phyloP scores from a whole-genome alignment of 2,329 filamentous ascomycete species.

The Boeremia exigua region DNA sequence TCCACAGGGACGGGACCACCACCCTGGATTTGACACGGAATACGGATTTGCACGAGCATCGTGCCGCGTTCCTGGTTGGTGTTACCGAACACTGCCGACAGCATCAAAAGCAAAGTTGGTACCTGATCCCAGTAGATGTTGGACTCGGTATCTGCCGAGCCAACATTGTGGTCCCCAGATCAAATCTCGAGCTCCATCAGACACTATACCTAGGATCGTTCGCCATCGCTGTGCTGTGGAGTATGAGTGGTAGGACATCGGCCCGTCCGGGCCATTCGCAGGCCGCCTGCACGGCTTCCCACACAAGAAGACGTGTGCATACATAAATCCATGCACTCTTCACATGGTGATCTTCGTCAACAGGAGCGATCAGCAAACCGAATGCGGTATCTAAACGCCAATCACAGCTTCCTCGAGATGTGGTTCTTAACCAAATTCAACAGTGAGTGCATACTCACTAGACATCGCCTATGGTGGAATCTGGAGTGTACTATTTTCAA shows the following conservation, averaged over 20 bases:
- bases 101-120: neutral
- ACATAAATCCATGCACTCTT: neutral
- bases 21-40: neutral
- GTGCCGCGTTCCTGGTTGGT: neutral
- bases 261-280: neutral
- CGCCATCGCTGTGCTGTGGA: neutral
- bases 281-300: neutral
- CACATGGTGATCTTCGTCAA: neutral
- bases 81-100: neutral
- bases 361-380: neutral
- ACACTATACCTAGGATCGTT: too few relatives aligned
- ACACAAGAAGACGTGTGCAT: neutral
- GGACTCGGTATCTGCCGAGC: conserved; percentile 2
- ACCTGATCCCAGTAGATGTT: neutral
- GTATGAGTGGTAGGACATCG: neutral
- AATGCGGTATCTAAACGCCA: neutral
- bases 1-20: neutral
- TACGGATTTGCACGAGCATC: conserved; percentile 5
- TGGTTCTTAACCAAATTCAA: too few relatives aligned
- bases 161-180: neutral
- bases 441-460: neutral
- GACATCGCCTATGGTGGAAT: too few relatives aligned
- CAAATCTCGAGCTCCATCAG: neutral
- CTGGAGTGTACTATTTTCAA: neutral
- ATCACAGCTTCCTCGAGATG: neutral